Evolutionary conservation across 148 eudicot species (phyloP), one percentile per base, ranked within the genome.

Genomic region (Salicornia ramosissima): DNA sequence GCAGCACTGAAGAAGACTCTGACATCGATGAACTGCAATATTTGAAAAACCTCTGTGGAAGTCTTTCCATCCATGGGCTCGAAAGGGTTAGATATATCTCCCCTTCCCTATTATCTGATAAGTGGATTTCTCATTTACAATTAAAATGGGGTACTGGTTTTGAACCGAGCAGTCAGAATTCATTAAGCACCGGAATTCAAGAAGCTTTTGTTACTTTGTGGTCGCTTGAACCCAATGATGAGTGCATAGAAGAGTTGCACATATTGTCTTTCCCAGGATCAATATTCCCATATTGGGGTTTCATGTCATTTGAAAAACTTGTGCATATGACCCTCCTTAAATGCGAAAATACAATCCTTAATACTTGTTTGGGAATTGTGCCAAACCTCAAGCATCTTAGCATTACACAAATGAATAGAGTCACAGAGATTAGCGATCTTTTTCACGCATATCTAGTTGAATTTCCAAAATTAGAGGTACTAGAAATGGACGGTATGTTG

Each of bases 141-240:
- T n/a, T n/a, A n/a, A n/a, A n/a, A n/a, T n/a, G n/a, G n/a, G 62
- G 84, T 77, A 74, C 67, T 67, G 62, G 76, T 56, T 3, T 1
- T 54, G 71, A 0, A 31, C 15, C 0, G 39, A 66, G 50, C 54
- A 71, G 22, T 24, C 16, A 22, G 62, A 45, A 15, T 65, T 59
- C 39, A 65, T 1, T 10, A 13, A 7, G 24, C 12, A 7, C 56
- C 53, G 28, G 4, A 50, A 12, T 49, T 40, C 57, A 22, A 2
- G 26, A 74, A 51, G 13, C 76, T 80, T 6, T 30, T 73, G 29
- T 26, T 42, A 42, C 45, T 14, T 42, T 42, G 45, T 9, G 11
- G 13, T 42, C 12, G 45, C 69, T 61, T 6, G 4, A 21, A 22
- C 67, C 74, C 18, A 14, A 22, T 22, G 15, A 4, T 26, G 1